Conservation (phyloP, 2,329 filamentous ascomycete genomes). For the Colletotrichum trifolii region DNA sequence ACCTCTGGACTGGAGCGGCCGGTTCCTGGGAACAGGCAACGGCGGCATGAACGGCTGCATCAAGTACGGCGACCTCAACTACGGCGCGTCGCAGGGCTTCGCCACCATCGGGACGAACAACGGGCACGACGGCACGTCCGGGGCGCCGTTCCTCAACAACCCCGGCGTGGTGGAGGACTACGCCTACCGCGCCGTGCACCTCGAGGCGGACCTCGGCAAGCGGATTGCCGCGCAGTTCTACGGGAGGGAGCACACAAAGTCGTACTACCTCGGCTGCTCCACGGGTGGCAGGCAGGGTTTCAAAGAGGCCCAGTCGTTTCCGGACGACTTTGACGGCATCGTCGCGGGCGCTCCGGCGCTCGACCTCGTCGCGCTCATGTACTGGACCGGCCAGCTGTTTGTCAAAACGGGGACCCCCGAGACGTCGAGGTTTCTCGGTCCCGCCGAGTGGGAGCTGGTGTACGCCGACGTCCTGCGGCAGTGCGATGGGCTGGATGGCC, state of each 20-base stretch:
- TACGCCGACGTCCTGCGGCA: conserved; percentile 52
- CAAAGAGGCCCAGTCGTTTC: conserved; percentile 53
- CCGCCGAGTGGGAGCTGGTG: conserved; percentile 22
- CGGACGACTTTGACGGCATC: conserved; percentile 65
- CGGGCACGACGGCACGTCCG: conserved; percentile 59
- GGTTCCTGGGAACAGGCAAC: conserved; percentile 60
- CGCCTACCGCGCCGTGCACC: conserved; percentile 54
- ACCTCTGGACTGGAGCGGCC: conserved; percentile 54
- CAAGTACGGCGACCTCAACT: conserved; percentile 59
- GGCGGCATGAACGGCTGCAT: conserved; percentile 60
- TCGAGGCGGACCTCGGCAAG: conserved; percentile 61
- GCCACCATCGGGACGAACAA: conserved; percentile 61
- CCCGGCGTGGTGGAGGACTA: conserved; percentile 51
- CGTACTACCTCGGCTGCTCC: conserved; percentile 64
- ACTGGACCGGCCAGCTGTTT: conserved; percentile 51
- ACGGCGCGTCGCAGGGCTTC: conserved; percentile 55
- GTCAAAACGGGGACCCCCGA: conserved; percentile 56
- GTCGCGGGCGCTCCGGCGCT: conserved; percentile 59
- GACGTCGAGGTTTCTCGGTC: conserved; percentile 51
- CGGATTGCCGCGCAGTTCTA: conserved; percentile 61
- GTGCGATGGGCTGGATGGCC: conserved; percentile 61
- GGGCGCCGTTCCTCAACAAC: conserved; percentile 46
- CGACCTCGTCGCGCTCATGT: conserved; percentile 15
- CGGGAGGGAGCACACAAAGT: conserved; percentile 36
- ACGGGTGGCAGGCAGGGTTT: conserved; percentile 66